Evolutionary conservation across 441 rosid species (phyloP).

Genomic region (Gossypium gossypioides): DNA sequence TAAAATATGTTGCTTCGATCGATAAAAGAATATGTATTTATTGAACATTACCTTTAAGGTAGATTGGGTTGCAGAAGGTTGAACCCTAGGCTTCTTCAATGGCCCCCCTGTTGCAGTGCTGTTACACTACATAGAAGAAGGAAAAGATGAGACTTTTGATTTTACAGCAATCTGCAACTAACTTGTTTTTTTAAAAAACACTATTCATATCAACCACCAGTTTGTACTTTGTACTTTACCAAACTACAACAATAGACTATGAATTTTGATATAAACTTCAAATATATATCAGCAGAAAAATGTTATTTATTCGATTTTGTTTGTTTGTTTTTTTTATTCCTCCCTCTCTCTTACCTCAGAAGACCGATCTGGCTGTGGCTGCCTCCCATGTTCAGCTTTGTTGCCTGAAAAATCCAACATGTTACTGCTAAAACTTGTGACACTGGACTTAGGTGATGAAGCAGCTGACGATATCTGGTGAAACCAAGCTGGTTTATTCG

Average conservation of each 20-base stretch:
- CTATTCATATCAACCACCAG: background rate
- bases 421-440: slow-evolving; percentile 55
- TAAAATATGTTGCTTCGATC: too few relatives aligned
- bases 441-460: slow-evolving; percentile 61
- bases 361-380: slow-evolving; percentile 62
- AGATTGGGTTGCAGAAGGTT: slow-evolving; percentile 63
- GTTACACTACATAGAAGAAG: slow-evolving; percentile 41
- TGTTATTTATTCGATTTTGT: background rate
- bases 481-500: slow-evolving; percentile 31
- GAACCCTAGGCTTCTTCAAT: slow-evolving; percentile 83
- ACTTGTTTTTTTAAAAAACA: background rate
- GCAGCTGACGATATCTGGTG: slow-evolving; percentile 30
- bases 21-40: background rate
- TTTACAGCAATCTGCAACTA: slow-evolving; percentile 8
- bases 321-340: background rate
- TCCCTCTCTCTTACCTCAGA: slow-evolving; percentile 38
- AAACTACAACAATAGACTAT: background rate
- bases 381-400: slow-evolving; percentile 45
- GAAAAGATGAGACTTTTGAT: background rate
- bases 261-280: background rate
- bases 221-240: background rate
- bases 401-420: slow-evolving; percentile 71
- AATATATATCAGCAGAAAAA: background rate
- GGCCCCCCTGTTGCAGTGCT: slow-evolving; percentile 73
- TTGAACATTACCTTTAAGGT: slow-evolving; percentile 62